These are phyloP conservation scores for Coemansia sp. DNA, from an alignment of 192 early-diverging fungal genomes.

Conservation along the genomic window DNA sequence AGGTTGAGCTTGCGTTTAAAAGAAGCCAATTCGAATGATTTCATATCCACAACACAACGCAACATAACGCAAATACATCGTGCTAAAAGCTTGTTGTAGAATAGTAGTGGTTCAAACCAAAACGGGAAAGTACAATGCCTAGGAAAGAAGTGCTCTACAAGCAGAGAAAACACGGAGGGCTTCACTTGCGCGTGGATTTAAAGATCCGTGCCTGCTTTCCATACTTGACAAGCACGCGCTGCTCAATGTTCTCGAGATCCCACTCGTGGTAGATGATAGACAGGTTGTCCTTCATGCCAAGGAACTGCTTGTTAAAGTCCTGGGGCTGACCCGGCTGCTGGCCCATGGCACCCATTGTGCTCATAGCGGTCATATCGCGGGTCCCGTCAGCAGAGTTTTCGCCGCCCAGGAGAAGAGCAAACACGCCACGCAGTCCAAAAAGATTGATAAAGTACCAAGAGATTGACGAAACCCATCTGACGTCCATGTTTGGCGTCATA, in stretches of 20 bases:
- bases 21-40: neutral
- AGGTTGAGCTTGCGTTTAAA: neutral
- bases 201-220: slow-evolving; percentile 56
- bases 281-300: slow-evolving; percentile 86
- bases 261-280: slow-evolving; percentile 80
- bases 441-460: slow-evolving; percentile 99
- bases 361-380: slow-evolving; percentile 92
- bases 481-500: slow-evolving; percentile 95
- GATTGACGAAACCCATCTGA: slow-evolving; percentile 94
- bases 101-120: neutral
- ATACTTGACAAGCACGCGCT: slow-evolving; percentile 77
- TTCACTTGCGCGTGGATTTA: slow-evolving; percentile 35
- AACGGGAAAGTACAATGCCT: neutral
- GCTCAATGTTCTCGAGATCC: slow-evolving; percentile 80
- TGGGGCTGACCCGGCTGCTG: slow-evolving; percentile 77
- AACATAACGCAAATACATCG: too few relatives aligned
- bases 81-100: too few relatives aligned
- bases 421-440: slow-evolving; percentile 92
- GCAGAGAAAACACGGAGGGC: neutral
- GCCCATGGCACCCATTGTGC: slow-evolving; percentile 75
- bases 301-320: slow-evolving; percentile 83
- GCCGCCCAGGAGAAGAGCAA: slow-evolving; percentile 88
- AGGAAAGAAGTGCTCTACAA: neutral
- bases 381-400: slow-evolving; percentile 85
- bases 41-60: too few relatives aligned